These are phyloP conservation scores for Tremella fuciformis DNA, from an alignment of 768 basidiomycete genomes.

Conservation along the genomic window DNA sequence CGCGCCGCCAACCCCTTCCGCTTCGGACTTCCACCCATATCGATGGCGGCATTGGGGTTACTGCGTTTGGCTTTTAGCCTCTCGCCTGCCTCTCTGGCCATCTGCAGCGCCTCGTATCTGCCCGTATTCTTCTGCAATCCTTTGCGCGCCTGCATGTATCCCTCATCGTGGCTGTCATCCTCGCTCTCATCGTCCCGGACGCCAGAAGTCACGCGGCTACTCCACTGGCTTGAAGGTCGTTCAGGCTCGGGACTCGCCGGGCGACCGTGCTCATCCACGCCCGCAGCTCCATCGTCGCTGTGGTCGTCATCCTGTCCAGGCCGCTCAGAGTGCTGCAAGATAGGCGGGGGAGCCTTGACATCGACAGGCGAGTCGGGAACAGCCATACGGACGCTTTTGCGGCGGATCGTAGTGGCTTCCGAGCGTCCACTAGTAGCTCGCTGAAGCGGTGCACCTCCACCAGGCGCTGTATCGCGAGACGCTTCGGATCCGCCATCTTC, in stretches of 20 bases:
- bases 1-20: too few species aligned
- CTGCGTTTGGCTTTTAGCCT: neutral
- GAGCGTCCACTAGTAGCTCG: slow-evolving; percentile 2
- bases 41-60: too few species aligned
- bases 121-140: slow-evolving; percentile 39
- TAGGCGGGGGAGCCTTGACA: slow-evolving; percentile 17
- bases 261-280: neutral
- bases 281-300: neutral
- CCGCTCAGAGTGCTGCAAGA: neutral
- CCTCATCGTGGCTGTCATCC: slow-evolving; percentile 38
- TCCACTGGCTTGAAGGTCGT: slow-evolving; percentile 26
- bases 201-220: slow-evolving; percentile 33
- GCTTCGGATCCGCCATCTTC: slow-evolving; percentile 14
- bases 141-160: slow-evolving; percentile 38
- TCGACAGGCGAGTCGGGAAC: slow-evolving; percentile 43
- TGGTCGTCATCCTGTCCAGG: slow-evolving; percentile 11
- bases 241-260: slow-evolving; percentile 21
- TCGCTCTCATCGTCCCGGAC: slow-evolving; percentile 42
- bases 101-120: slow-evolving; percentile 31
- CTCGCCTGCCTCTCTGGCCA: slow-evolving; percentile 4
- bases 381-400: slow-evolving; percentile 48
- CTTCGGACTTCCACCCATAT: too few species aligned
- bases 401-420: slow-evolving; percentile 18
- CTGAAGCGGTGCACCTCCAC: neutral
- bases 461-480: slow-evolving; percentile 23